These are phyloP conservation scores for Bullera alba DNA, from an alignment of 768 basidiomycete genomes.

Conservation along the genomic window DNA sequence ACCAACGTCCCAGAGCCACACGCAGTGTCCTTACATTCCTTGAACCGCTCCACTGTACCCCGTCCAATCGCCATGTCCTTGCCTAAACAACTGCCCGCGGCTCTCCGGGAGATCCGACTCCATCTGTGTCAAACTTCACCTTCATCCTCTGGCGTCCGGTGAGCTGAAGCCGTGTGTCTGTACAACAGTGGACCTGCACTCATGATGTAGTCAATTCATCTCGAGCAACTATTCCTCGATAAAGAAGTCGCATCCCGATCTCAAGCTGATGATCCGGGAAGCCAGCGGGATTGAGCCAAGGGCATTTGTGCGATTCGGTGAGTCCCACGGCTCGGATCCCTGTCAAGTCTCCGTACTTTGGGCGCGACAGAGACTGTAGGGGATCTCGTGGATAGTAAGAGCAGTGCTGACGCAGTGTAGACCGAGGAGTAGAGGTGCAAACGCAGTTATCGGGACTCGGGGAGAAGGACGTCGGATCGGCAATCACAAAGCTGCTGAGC, in stretches of 20 bases:
- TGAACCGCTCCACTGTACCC: no score
- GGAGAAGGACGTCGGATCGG: conserved; percentile 38
- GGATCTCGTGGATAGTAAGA: not conserved
- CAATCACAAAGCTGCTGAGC: conserved; percentile 29
- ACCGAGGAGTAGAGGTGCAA: conserved; percentile 41
- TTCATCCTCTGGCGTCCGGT: conserved; percentile 42
- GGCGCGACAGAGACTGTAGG: not conserved
- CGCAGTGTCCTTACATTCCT: no score
- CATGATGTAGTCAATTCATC: conserved; percentile 40
- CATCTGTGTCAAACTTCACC: conserved; percentile 44
- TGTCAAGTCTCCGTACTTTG: not conserved
- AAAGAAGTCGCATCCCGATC: conserved; percentile 44
- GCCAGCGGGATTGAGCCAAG: conserved; percentile 40
- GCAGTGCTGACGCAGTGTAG: conserved; percentile 16
- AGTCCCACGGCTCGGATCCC: conserved; percentile 7
- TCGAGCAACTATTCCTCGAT: conserved; percentile 37
- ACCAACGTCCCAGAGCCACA: no score
- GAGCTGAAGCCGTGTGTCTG: conserved; percentile 6
- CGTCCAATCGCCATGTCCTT: conserved; percentile 40
- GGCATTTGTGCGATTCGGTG: conserved; percentile 45
- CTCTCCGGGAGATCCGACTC: conserved; percentile 45
- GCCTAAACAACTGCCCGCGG: conserved; percentile 40
- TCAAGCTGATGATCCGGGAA: conserved; percentile 46
- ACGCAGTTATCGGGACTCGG: conserved; percentile 36
- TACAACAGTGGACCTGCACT: not conserved